Evolutionary conservation across 2,329 filamentous ascomycete species (phyloP), one percentile per base, ranked within the genome.

Genomic region (Didymella pomorum): DNA sequence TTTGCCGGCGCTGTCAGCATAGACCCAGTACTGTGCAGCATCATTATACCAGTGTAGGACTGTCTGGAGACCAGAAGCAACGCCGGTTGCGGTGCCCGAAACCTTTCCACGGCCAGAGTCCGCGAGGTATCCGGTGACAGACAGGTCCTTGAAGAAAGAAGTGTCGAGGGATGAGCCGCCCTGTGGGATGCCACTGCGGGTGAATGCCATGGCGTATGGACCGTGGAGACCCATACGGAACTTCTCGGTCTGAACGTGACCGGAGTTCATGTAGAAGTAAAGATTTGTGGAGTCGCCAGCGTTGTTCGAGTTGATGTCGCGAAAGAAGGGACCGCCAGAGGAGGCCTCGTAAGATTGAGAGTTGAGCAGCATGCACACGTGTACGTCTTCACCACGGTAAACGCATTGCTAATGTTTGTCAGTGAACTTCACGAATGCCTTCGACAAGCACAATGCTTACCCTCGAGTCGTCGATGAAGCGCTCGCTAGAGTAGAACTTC

Each of bases 261-360:
- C 82, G 14, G 84, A 87, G 79, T 90, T 90, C 82, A 89, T 88
- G 78, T 89, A 90, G 75, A 84, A 88, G 73, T 87, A 89, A 0
- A 90, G 79, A 55, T 81, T 85, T 33, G 79, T 87, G 62, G 81
- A 84, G 37, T 74, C 77, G 5, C 84, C 86, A 16, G 81, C 85
- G 60, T 88, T 87, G 77, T 90, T 90, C 51, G 82, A 80, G 76
- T 89, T 84, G 74, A 89, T 89, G 62, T 89, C 86, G 16, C 80
- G 78, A 61, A 70, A 66, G 80, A 90, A 90, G 16, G 88, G 88
- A 1, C 87, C 88, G 12, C 88, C 88, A 0, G 86, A 87, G 1
- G 84, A 86, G 9, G 80, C 81, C 71, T 90, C 88, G 48, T 86
- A 87, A 33, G 84, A 77, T 49, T 78, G 76, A 11, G 78, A 80